Evolutionary conservation across 2,329 filamentous ascomycete genomes (phyloP).

Genomic region (Hortaea sp.): DNA sequence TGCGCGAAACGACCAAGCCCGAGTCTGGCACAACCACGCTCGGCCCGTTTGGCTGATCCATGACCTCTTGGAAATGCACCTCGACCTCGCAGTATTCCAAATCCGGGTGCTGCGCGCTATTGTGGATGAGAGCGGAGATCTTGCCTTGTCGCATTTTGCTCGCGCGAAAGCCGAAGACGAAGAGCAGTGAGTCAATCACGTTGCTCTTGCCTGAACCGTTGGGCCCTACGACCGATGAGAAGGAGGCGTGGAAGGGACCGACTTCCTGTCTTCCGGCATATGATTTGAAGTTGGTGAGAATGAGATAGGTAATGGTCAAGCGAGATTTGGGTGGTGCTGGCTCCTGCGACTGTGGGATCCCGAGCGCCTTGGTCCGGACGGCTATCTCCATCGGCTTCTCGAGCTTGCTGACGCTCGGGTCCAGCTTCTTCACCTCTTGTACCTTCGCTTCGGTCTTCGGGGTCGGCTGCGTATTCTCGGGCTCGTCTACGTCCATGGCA

Average conservation of each 20-base stretch:
- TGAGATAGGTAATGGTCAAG: constrained; percentile 84
- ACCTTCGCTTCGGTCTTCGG: constrained; percentile 26
- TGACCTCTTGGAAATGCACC: constrained; percentile 91
- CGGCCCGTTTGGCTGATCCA: constrained; percentile 70
- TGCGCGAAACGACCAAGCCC: constrained; percentile 75
- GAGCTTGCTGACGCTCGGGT: constrained; percentile 64
- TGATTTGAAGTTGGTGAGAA: constrained; percentile 97
- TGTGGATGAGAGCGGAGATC: constrained; percentile 94
- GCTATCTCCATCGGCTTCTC: constrained; percentile 93
- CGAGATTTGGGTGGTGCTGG: constrained; percentile 69
- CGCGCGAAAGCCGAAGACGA: constrained; percentile 97
- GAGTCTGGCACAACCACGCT: constrained; percentile 74
- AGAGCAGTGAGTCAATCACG: constrained; percentile 93
- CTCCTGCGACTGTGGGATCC: constrained; percentile 55
- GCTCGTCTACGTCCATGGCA: constrained; percentile 7
- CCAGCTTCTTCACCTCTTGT: constrained; percentile 54
- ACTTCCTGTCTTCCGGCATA: constrained; percentile 93
- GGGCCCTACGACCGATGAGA: constrained; percentile 93
- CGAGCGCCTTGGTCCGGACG: constrained; percentile 68
- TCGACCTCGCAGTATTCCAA: constrained; percentile 89
- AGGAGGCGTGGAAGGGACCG: constrained; percentile 91
- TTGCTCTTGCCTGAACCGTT: constrained; percentile 99
- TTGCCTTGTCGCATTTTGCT: constrained; percentile 99
- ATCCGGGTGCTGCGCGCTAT: constrained; percentile 77
- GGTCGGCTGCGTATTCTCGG: constrained; percentile 16